Evolutionary conservation across 2,329 filamentous ascomycete genomes (phyloP), one percentile per base, ranked within the genome.

Genomic region (Colletotrichum sp.): DNA sequence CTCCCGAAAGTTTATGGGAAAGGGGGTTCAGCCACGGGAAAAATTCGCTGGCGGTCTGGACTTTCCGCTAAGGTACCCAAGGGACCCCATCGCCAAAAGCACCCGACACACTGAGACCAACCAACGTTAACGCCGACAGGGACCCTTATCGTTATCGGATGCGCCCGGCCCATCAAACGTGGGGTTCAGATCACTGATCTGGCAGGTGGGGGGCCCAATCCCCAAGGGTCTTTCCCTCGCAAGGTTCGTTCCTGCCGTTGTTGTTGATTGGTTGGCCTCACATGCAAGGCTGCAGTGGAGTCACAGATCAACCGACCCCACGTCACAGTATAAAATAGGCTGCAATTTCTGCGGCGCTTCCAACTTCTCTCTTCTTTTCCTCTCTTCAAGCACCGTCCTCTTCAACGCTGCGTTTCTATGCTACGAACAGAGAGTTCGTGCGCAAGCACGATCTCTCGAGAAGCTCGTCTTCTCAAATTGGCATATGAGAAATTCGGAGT

Each of bases 401-500:
- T 90, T 92, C 93, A 96, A 95, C 91, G 95, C 94, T 94, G 94
- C 94, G 94, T 96, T 96, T 96, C 94, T 95, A 96, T 96, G 94
- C 94, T 94, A 93, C 94, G 94, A 91, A 92, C 91, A 88, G 90
- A 95, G 88, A 89, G 80, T 80, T 79, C 78, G 81, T 81, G 80
- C 78, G 78, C 70, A 68, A 81, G 80, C 43, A 80, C 78, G 79
- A 25, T 39, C 34, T 69, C 66, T 69, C 55, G 66, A 61, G 22
- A 56, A 32, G 15, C 3, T n/a, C 9, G 30, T 30, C 79, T 79
- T 82, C 82, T 82, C 80, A 69, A 74, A 70, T 71, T 79, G 87
- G 95, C 95, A 96, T 95, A 95, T 96, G 95, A 95, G 95, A 97
- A 97, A 97, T 96, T 97, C 95, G 95, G 95, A 97, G 95, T 94